phyloP scores from a whole-genome alignment of 192 early-diverging fungal genomes.

The Helicostylum pulchrum region DNA sequence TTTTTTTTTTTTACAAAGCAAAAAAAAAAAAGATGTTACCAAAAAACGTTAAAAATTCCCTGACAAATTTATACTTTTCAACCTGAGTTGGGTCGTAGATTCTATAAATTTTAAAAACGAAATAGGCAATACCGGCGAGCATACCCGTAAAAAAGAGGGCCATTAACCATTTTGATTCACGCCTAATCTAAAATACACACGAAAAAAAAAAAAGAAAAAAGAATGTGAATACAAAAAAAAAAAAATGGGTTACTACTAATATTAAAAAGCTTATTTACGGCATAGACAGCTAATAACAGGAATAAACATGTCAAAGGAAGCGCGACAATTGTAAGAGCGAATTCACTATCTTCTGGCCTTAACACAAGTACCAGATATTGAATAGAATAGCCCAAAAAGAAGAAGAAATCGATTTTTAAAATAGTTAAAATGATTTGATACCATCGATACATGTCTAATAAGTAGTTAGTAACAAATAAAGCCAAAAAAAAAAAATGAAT shows the following conservation, averaged over 20 bases:
- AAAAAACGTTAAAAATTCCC: conserved; percentile 69
- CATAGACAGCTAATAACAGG: conserved; percentile 63
- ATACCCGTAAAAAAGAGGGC: conserved; percentile 56
- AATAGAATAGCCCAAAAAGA: conserved; percentile 71
- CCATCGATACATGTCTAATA: conserved; percentile 51
- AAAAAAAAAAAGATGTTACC: conserved; percentile 41
- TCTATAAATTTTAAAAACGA: conserved; percentile 63
- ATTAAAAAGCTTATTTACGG: conserved; percentile 32
- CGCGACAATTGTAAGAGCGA: conserved; percentile 52
- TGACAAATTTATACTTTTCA: conserved; percentile 45
- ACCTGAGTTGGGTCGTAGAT: conserved; percentile 46
- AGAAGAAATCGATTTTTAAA: conserved; percentile 81
- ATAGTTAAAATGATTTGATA: conserved; percentile 81
- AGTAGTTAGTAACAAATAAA: background rate
- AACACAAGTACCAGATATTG: conserved; percentile 63
- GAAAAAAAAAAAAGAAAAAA: background rate
- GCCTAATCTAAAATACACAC: conserved; percentile 41
- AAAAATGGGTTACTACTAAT: background rate
- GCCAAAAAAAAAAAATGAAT: background rate
- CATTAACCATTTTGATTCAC: conserved; percentile 64
- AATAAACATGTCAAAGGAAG: conserved; percentile 57
- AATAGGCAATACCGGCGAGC: conserved; percentile 61
- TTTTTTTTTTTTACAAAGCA: background rate
- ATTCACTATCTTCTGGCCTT: conserved; percentile 42
- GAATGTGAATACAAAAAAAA: background rate